Conservation (phyloP, 1,139 yeast species). For the Pichia cactophila region DNA sequence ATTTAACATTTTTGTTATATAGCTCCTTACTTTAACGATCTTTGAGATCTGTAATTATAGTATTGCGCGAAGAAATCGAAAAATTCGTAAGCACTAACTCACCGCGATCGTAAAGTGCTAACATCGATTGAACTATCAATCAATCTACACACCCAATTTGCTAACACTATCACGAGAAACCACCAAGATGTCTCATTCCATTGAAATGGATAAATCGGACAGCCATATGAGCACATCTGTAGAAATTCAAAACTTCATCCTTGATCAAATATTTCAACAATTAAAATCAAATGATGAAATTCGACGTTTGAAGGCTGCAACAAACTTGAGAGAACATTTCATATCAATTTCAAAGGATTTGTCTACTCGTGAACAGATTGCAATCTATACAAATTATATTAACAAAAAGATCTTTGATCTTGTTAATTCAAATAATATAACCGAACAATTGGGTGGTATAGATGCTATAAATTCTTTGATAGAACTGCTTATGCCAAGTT, state of each 20-base stretch:
- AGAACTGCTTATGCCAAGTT: conserved; percentile 31
- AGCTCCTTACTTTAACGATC: neutral
- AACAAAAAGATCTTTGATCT: conserved; percentile 84
- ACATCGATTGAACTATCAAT: too few species aligned
- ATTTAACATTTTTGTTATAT: neutral
- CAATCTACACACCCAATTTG: too few species aligned
- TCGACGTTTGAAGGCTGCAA: conserved; percentile 49
- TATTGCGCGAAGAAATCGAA: too few species aligned
- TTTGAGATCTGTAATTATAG: too few species aligned
- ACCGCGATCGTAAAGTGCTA: too few species aligned
- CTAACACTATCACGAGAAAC: neutral
- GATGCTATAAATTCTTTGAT: conserved; percentile 84
- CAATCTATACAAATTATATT: conserved; percentile 75
- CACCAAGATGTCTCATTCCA: conserved; percentile 10
- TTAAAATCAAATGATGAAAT: conserved; percentile 37
- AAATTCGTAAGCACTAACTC: too few species aligned
- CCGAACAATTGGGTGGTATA: conserved; percentile 81
- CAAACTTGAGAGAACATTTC: conserved; percentile 58
- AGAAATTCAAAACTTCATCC: conserved; percentile 27
- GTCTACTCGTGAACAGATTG: conserved; percentile 67
- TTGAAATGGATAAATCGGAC: conserved; percentile 3
- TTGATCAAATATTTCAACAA: conserved; percentile 48
- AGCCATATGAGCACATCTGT: conserved; percentile 13
- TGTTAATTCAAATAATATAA: conserved; percentile 64
- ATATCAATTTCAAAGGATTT: conserved; percentile 66